Conservation (phyloP, 805 yeast genomes). For the Ogataea paraovalis region DNA sequence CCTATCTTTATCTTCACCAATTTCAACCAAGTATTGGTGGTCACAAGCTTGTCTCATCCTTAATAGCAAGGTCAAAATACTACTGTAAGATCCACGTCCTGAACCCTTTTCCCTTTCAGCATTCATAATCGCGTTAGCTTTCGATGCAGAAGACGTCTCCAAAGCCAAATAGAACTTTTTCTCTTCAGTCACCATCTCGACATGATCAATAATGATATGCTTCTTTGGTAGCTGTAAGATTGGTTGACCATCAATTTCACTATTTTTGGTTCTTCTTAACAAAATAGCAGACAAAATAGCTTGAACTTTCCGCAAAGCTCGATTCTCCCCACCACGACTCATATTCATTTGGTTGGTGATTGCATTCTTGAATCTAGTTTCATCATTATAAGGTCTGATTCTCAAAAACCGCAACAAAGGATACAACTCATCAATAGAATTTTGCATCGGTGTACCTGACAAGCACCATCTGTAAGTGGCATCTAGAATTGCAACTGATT, state of each 20-base stretch:
- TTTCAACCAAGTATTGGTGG: slow-evolving; percentile 67
- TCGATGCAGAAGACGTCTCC: slow-evolving; percentile 48
- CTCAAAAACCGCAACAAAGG: slow-evolving; percentile 48
- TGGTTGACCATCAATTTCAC: slow-evolving; percentile 74
- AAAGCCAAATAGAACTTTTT: slow-evolving; percentile 51
- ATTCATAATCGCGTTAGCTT: slow-evolving; percentile 45
- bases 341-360: slow-evolving; percentile 54
- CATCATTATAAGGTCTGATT: slow-evolving; percentile 63
- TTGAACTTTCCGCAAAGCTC: slow-evolving; percentile 56
- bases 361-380: slow-evolving; percentile 47
- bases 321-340: slow-evolving; percentile 17
- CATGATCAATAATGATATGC: slow-evolving; percentile 41
- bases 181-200: slow-evolving; percentile 54
- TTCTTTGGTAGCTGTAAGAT: slow-evolving; percentile 68
- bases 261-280: slow-evolving; percentile 68
- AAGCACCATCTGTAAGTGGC: slow-evolving; percentile 44
- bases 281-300: slow-evolving; percentile 69
- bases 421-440: slow-evolving; percentile 48
- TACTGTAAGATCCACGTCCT: slow-evolving; percentile 40
- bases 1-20: slow-evolving; percentile 49
- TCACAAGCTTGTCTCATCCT: slow-evolving; percentile 85
- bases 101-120: slow-evolving; percentile 15
- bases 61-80: slow-evolving; percentile 65
- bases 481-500: slow-evolving; percentile 39
- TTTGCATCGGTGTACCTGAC: slow-evolving; percentile 60